Base-by-base conservation (phyloP, 352 stramenopile genomes). In the Pythium rishiriense region DNA sequence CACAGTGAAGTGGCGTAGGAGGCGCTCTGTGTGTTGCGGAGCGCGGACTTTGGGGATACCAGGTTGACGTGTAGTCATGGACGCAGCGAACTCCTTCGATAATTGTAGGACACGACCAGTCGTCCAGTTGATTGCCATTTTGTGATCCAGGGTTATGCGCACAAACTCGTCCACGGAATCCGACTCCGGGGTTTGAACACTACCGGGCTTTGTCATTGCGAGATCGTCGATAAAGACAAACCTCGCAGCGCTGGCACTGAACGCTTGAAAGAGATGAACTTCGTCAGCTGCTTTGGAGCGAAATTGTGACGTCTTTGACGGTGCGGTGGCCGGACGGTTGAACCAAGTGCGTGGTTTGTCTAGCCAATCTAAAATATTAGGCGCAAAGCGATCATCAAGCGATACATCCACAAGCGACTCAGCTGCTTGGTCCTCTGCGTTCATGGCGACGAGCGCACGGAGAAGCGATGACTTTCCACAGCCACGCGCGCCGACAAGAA, bases 161-260 rank as follows among this genome's bases (percentile, higher is more conserved):
- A 84, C 58, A 45, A 81, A 87, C n/a, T 86, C 69, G 3, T 73
- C 53, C 15, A 78, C 57, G 10, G 49, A 49, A 3, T 58, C 51
- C 10, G 58, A 37, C 11, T 64, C 24, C 2, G 15, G 22, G 28
- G 39, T 46, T 14, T 12, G 49, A 35, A 6, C 19, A 29, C 29
- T 9, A 15, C 28, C 55, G 7, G 29, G 5, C 17, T 68, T 7
- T 25, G 49, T 4, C 19, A 62, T 48, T 12, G 43, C 57, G 1
- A 90, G 45, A 42, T 90, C 79, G 57, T 90, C 81, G 14, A 90
- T 11, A 54, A 90, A 90, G 4, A 88, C 58, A 35, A 83, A 81
- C 4, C 70, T 60, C 6, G 52, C 31, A 37, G 62, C 52, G 9
- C 45, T 46, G 3, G 46, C 50, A 73, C 19, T 78, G 45, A 25